Conservation (phyloP, 2,329 filamentous ascomycete genomes). For the Alternaria angustiovoidea region DNA sequence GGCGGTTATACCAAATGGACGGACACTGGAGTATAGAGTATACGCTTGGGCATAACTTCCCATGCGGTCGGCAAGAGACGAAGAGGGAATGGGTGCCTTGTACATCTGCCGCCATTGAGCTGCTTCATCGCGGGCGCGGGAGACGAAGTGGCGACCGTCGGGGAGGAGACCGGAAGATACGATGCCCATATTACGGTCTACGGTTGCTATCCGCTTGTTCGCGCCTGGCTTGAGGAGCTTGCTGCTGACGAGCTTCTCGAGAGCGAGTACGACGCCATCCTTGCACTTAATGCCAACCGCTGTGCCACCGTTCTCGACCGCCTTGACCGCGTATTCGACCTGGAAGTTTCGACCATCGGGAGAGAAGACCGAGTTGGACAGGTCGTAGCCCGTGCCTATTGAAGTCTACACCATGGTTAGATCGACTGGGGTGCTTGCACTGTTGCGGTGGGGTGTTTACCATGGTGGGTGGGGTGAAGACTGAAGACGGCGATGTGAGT, state of each 20-base stretch:
- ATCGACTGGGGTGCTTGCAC: slow-evolving; percentile 10
- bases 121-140: slow-evolving; percentile 92
- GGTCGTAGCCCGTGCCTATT: slow-evolving; percentile 99
- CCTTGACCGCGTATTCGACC: slow-evolving; percentile 97
- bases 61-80: slow-evolving; percentile 89
- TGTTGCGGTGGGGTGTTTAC: slow-evolving; percentile 29
- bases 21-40: slow-evolving; percentile 95
- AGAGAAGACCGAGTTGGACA: slow-evolving; percentile 99
- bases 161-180: slow-evolving; percentile 94
- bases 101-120: slow-evolving; percentile 89
- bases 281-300: slow-evolving; percentile 96
- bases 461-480: slow-evolving; percentile 32
- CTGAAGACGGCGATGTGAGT: background rate
- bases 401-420: slow-evolving; percentile 74
- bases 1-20: slow-evolving; percentile 94
- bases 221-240: slow-evolving; percentile 94
- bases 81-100: slow-evolving; percentile 90
- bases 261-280: slow-evolving; percentile 92
- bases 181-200: slow-evolving; percentile 92
- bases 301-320: slow-evolving; percentile 96
- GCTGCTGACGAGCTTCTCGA: slow-evolving; percentile 95
- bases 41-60: slow-evolving; percentile 97
- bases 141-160: slow-evolving; percentile 93
- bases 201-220: slow-evolving; percentile 95
- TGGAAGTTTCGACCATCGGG: slow-evolving; percentile 98